Percentiles rank a stretch among this genome's conserved stretches.
Conservation (phyloP, 164 flowering plant genomes). For the Magnolia officinalis region DNA sequence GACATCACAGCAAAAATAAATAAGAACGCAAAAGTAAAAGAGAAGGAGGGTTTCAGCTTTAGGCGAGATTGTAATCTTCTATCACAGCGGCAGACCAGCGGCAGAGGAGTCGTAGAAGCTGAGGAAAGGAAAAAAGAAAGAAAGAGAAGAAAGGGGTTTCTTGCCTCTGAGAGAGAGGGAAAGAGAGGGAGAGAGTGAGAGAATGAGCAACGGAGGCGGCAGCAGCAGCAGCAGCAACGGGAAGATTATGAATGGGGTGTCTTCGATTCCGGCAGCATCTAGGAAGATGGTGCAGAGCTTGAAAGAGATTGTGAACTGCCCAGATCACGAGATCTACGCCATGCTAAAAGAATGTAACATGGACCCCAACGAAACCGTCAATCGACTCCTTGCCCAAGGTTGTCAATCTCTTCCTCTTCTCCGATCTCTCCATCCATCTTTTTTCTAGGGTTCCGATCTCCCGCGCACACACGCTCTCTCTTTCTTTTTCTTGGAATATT, state of each 20-base stretch:
- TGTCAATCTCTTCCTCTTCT: neutral
- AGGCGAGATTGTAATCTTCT: neutral
- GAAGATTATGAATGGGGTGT: conserved; percentile 30
- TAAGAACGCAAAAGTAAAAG: neutral
- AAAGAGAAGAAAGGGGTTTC: neutral
- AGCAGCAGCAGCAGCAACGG: conserved; percentile 9
- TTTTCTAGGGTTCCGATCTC: neutral
- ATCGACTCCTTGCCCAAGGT: conserved; percentile 89
- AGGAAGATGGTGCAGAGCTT: conserved; percentile 85
- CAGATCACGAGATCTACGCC: conserved; percentile 42
- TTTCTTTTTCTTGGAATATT: no score
- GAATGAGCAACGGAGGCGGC: conserved; percentile 30
- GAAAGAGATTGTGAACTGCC: conserved; percentile 73
- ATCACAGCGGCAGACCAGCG: neutral
- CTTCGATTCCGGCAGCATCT: conserved; percentile 52
- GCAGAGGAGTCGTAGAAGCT: neutral
- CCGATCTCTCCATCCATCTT: neutral
- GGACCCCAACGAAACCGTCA: conserved; percentile 94
- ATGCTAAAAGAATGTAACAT: conserved; percentile 68
- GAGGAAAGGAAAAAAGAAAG: neutral
- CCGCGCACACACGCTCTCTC: neutral
- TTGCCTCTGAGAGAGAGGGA: neutral
- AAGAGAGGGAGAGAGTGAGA: conserved; percentile 15
- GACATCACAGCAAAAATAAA: neutral
- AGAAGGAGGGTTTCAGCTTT: neutral